phyloP scores from a whole-genome alignment of 1,284 basidiomycete species.

The Pyrrhoderma lamaoense region DNA sequence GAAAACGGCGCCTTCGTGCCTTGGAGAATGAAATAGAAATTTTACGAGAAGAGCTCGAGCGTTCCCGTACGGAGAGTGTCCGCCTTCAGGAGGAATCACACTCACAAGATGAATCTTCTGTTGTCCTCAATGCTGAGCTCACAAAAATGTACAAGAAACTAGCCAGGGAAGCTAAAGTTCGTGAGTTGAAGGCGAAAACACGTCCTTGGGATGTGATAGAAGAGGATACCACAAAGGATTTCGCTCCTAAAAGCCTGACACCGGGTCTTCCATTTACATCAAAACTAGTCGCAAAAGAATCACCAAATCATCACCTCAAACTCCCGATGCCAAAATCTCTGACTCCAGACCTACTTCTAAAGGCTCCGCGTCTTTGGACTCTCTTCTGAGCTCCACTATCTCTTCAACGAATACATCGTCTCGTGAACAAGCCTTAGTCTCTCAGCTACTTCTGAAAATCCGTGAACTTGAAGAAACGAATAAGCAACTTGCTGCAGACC shows the following conservation, averaged over 20 bases:
- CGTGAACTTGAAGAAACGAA: constrained; percentile 74
- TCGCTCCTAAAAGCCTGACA: constrained; percentile 13
- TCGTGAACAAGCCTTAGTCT: constrained; percentile 50
- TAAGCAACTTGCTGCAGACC: constrained; percentile 58
- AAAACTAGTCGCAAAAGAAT: not conserved
- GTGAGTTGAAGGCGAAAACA: constrained; percentile 30
- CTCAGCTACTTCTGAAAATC: constrained; percentile 71
- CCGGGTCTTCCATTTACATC: constrained; percentile 5
- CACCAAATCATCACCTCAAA: not conserved
- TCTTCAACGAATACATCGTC: constrained; percentile 2
- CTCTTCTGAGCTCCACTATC: not conserved
- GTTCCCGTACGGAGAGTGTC: constrained; percentile 57
- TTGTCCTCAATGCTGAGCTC: constrained; percentile 10
- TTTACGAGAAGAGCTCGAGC: constrained; percentile 66
- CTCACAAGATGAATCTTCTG: constrained; percentile 2
- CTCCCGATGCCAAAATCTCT: not conserved
- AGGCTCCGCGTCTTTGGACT: not conserved
- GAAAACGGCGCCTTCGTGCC: constrained; percentile 58
- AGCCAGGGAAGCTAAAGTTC: constrained; percentile 15
- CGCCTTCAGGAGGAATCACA: constrained; percentile 61
- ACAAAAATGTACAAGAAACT: constrained; percentile 14
- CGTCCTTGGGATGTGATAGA: constrained; percentile 35
- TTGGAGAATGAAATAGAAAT: constrained; percentile 71
- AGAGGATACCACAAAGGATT: constrained; percentile 13
- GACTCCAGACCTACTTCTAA: not conserved